Evolutionary conservation across 2,329 filamentous ascomycete genomes (phyloP), one percentile per base, ranked within the genome.

Genomic region (Beauveria scarabaeidicola): DNA sequence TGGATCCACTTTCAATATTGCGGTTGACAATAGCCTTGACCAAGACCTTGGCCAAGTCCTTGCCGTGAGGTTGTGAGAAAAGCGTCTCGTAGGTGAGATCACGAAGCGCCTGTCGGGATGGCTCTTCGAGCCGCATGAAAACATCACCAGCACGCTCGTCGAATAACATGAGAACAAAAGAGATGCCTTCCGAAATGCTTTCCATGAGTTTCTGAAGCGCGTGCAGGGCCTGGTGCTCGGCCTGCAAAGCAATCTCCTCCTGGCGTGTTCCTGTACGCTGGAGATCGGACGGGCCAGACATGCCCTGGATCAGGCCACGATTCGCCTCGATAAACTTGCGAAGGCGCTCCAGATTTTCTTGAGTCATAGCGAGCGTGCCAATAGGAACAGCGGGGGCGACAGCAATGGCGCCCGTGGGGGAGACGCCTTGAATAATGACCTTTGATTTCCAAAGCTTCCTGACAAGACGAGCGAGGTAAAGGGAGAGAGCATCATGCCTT

Each of bases 11-110:
- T 61, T 93, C 89, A 66, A 99, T 99, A 72, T 96, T 99, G 68
- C 92, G 87, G 72, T 97, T 97, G 58, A 99, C 94, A 68, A 99
- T 97, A 0, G 93, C 91, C 72, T 97, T 99, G 60, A 99, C 94
- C 1, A 99, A 80, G 59, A 96, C 83, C 73, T 96, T 97, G 3
- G 93, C 95, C 25, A 97, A 82, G 11, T 96, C 91, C 66, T 91
- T 91, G 36, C 94, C 94, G 19, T 85, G 81, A 6, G 81, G 74
- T 46, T 88, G 85, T 4, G 90, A 89, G 72, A 99, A 97, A 0
- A 99, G 83, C 50, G 84, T 83, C 71, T 97, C 91, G 68, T 90
- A 99, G 0, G 91, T 97, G 57, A 99, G 80, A 40, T 87, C 82
- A 61, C 84, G 81, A 56, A 96, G 84, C 61, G 85, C 82, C 64